Percentiles rank a stretch among this genome's conserved stretches.
Conservation (phyloP, 306 rosid genomes). For the Cajanus cajan region DNA sequence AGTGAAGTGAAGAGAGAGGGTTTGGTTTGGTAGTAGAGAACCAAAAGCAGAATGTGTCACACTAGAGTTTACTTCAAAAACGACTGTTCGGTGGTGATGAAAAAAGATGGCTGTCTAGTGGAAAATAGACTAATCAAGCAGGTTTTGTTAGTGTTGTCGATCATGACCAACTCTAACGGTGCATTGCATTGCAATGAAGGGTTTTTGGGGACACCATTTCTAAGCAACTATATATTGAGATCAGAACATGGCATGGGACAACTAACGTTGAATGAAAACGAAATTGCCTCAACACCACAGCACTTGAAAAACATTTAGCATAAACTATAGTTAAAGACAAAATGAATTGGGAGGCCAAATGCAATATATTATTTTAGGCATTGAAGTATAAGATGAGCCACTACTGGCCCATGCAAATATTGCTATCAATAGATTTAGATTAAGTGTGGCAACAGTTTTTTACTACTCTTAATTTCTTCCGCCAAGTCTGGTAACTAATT, state of each 20-base stretch:
- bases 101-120: constrained; percentile 26
- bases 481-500: background rate
- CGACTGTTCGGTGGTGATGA: background rate
- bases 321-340: background rate
- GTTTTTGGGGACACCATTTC: constrained; percentile 5
- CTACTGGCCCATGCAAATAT: too few relatives aligned
- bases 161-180: background rate
- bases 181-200: background rate
- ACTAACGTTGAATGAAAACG: constrained; percentile 25
- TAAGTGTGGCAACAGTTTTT: background rate
- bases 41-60: constrained; percentile 22
- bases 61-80: constrained; percentile 7
- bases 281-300: constrained; percentile 13
- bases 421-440: too few relatives aligned
- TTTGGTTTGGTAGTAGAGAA: background rate
- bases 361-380: background rate
- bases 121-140: constrained; percentile 36
- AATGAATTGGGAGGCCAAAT: background rate
- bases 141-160: constrained; percentile 28
- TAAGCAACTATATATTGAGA: background rate
- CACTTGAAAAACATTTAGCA: constrained; percentile 1
- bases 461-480: background rate
- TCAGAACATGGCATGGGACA: background rate
- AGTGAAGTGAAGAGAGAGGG: background rate
- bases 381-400: too few relatives aligned